Evolutionary conservation across 2,329 filamentous ascomycete species (phyloP).

Genomic region (Claviceps sp.): DNA sequence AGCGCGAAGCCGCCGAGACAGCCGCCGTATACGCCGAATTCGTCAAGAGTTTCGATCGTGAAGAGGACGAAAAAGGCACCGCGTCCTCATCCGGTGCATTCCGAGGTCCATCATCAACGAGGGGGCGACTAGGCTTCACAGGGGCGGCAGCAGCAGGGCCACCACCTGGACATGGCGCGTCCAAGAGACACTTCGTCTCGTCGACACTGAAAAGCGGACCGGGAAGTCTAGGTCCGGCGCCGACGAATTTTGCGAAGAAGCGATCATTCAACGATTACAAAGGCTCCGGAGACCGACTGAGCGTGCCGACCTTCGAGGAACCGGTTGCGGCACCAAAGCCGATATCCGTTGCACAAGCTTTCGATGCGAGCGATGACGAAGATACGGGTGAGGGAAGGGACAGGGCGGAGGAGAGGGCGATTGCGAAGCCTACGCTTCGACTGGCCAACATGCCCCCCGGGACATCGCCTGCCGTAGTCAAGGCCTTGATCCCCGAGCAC

Average conservation of each 20-base stretch:
- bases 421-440: constrained; percentile 49
- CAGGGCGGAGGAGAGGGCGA: constrained; percentile 42
- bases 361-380: constrained; percentile 54
- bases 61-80: constrained; percentile 29
- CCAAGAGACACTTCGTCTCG: constrained; percentile 53
- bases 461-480: constrained; percentile 46
- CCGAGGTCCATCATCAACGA: constrained; percentile 9
- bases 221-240: constrained; percentile 44
- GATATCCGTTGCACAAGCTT: constrained; percentile 54
- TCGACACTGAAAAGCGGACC: constrained; percentile 45
- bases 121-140: constrained; percentile 2
- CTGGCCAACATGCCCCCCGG: constrained; percentile 47
- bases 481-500: constrained; percentile 42
- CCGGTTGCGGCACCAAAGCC: constrained; percentile 24
- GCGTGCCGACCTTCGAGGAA: constrained; percentile 24
- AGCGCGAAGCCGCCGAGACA: constrained; percentile 74
- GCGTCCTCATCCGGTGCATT: constrained; percentile 7
- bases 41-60: constrained; percentile 61
- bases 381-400: constrained; percentile 28
- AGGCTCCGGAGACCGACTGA: constrained; percentile 21
- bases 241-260: constrained; percentile 38
- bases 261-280: constrained; percentile 31
- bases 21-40: constrained; percentile 80
- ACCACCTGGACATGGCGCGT: constrained; percentile 6
- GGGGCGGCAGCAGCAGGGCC: not conserved